Percentiles rank a stretch among this genome's conserved stretches.
Conservation (phyloP, 1,139 yeast species). For the Pichia sp. region DNA sequence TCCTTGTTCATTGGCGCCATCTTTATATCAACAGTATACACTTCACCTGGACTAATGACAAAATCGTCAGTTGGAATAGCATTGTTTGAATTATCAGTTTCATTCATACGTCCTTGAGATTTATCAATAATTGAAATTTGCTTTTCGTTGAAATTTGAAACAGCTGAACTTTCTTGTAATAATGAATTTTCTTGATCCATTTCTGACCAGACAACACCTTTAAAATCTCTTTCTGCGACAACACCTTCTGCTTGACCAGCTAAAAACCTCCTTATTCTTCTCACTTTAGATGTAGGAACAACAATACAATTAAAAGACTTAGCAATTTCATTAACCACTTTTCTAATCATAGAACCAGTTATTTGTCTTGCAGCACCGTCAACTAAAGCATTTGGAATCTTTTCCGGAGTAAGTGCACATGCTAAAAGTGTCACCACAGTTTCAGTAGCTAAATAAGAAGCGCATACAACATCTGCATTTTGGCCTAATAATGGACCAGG, state of each 20-base stretch:
- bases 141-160: constrained; percentile 29
- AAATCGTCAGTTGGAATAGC: constrained; percentile 78
- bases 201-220: constrained; percentile 90
- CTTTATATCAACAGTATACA: constrained; percentile 73
- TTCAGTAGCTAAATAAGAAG: constrained; percentile 83
- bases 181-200: constrained; percentile 66
- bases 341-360: constrained; percentile 64
- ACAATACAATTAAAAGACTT: constrained; percentile 73
- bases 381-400: constrained; percentile 40
- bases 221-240: constrained; percentile 85
- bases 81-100: constrained; percentile 32
- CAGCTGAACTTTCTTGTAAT: constrained; percentile 37
- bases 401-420: constrained; percentile 68
- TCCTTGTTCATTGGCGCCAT: constrained; percentile 56
- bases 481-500: constrained; percentile 76
- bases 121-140: constrained; percentile 37
- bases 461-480: constrained; percentile 85
- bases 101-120: constrained; percentile 26
- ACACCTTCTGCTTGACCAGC: constrained; percentile 93
- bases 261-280: constrained; percentile 85
- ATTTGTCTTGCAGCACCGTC: constrained; percentile 28
- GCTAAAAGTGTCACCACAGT: constrained; percentile 73
- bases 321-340: constrained; percentile 76
- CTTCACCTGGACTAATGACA: constrained; percentile 72
- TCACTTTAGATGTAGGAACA: constrained; percentile 86